Evolutionary conservation across 306 rosid species (phyloP).

Genomic region (Prunus fruticosa): DNA sequence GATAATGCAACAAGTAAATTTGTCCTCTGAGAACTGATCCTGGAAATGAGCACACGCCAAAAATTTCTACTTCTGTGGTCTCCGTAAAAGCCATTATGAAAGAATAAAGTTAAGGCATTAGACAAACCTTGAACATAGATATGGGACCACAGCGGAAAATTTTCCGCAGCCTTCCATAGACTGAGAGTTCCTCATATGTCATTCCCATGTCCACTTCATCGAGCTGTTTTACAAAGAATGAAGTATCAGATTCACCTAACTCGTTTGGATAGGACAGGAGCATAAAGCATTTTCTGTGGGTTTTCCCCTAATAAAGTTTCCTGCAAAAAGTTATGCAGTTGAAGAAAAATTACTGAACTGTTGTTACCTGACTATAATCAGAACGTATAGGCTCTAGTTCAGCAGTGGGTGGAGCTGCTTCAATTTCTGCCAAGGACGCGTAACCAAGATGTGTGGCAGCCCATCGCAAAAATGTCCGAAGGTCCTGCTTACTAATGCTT

Average conservation of each 20-base stretch:
- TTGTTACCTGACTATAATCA: constrained; percentile 75
- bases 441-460: constrained; percentile 87
- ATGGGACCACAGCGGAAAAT: constrained; percentile 89
- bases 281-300: not conserved
- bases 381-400: constrained; percentile 97
- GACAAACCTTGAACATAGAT: constrained; percentile 85
- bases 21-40: not conserved
- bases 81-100: not conserved
- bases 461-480: constrained; percentile 82
- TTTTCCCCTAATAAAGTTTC: not conserved
- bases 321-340: not conserved
- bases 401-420: constrained; percentile 98
- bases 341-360: not conserved
- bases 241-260: constrained; percentile 16
- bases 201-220: constrained; percentile 99
- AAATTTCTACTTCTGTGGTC: not conserved
- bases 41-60: not conserved
- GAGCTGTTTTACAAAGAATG: constrained; percentile 46
- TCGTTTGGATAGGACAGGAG: not conserved
- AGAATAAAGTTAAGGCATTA: constrained; percentile 15
- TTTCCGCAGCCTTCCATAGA: constrained; percentile 85
- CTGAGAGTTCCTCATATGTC: constrained; percentile 93
- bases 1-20: not conserved
- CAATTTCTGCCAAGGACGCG: constrained; percentile 75
- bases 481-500: constrained; percentile 90